A percentile compares a stretch with the other conserved stretches of the same genome.
These are phyloP conservation scores for Carex cristatella DNA, from an alignment of 176 grass and related monocot species.

Conservation along the genomic window DNA sequence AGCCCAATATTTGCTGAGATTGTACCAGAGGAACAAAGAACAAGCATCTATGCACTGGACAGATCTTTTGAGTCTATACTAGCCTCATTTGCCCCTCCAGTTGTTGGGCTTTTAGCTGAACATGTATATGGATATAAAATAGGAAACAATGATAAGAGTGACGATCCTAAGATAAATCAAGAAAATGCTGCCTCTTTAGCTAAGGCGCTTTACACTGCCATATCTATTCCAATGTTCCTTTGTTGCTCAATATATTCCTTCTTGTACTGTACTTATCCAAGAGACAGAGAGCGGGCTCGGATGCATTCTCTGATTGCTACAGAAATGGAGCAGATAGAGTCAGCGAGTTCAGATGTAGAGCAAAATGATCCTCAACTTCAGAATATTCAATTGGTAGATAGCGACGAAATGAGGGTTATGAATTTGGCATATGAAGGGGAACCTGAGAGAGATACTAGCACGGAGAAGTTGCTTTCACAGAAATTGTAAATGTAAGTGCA, in stretches of 20 bases:
- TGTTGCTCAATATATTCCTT: constrained; percentile 50
- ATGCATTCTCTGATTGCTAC: constrained; percentile 31
- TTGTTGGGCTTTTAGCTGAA: constrained; percentile 39
- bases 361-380: background rate
- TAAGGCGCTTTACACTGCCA: constrained; percentile 47
- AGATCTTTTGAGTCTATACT: constrained; percentile 65
- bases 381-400: background rate
- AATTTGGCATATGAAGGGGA: constrained; percentile 18
- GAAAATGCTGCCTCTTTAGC: constrained; percentile 43
- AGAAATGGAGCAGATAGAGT: constrained; percentile 16
- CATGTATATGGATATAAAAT: constrained; percentile 24
- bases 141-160: background rate
- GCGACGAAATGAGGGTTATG: constrained; percentile 27
- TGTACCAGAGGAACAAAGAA: constrained; percentile 51
- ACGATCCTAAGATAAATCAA: constrained; percentile 20
- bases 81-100: constrained; percentile 45
- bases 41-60: constrained; percentile 64
- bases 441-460: constrained; percentile 36
- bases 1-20: constrained; percentile 56
- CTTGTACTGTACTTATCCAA: constrained; percentile 50
- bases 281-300: constrained; percentile 33
- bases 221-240: constrained; percentile 57
- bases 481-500: constrained; percentile 17
- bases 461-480: constrained; percentile 34
- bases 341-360: background rate